Base-by-base conservation (phyloP, 768 basidiomycete genomes). In the Sarcodon sp. region DNA sequence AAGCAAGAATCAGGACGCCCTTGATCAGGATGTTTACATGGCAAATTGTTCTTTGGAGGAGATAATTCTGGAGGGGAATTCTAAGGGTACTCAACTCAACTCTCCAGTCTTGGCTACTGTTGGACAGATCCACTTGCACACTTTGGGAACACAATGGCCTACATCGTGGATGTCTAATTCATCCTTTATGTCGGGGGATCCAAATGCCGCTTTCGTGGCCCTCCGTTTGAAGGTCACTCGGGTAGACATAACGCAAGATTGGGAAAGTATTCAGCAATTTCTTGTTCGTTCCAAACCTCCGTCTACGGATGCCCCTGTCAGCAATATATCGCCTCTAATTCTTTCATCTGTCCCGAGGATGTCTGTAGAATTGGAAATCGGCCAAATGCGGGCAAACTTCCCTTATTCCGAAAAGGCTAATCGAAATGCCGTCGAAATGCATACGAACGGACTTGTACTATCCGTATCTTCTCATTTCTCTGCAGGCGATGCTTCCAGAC, bases 121-220 rank as follows among this genome's bases (percentile, higher is more conserved):
- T 12, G 69, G 70, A 18, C 58, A 63, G 4, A 47, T 72, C 12
- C 53, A 65, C 33, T 51, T 75, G 21, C 61, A 70, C 44, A 58
- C 65, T 1, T 60, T 83, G 18, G 60, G 69, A 16, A 71, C 71
- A 3, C 77, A 79, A 58, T 87, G 81, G 82, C 78, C 80, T 7
- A 59, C 70, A 37, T 73, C 72, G n/a, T 73, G 73, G 66, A 61
- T 81, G 32, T 61, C 62, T 33, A 60, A 69, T 2, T 65, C 72
- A 16, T 64, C 71, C 0, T 76, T 80, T 54, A 58, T 80, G 39
- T 51, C 63, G 10, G 76, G 74, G 18, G 80, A 82, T 55, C 72
- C 78, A 7, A 80, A 79, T 56, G 67, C 72, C 8, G 70, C 83
- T 9, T 65, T 80, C 10, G 43, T 84, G 15, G 72, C 72, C 27